Base-by-base conservation (phyloP, 2,329 filamentous ascomycete genomes). In the Aphanocladium album region DNA sequence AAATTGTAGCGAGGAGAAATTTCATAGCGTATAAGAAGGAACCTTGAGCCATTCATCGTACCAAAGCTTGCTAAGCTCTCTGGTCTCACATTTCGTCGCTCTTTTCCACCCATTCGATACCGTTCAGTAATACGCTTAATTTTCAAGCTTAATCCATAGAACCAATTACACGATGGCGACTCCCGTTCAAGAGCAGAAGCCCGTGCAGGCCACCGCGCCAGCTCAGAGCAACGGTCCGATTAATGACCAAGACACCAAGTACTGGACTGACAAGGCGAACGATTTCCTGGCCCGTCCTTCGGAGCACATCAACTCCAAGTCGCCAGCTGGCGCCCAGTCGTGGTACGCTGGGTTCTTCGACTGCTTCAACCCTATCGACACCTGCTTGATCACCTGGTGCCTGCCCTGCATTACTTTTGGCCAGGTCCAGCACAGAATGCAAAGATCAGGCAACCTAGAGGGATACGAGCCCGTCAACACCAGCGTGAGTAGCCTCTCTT, bases 401-500 rank as follows among this genome's bases (percentile, higher is more conserved):
- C 63, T 79, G 27, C 79, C 79, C 1, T 81, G 79, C 63, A 70
- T 80, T 35, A 79, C 77, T 37, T 81, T 80, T 53, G 78, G 78
- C 68, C 79, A 77, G 74, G 79, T 77, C 2, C 69, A 79, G 60
- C 78, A 81, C 64, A 75, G 78, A 21, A 66, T 80, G 12, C 71
- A 69, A 61, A 76, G 76, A 69, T 71, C 74, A 27, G 71, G 67
- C 39, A 72, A 69, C 60, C 73, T 80, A 8, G 63, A 74, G 19
- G 78, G 76, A 16, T 81, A 78, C 37, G 75, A 80, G 71, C 72
- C 76, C 35, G 69, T 79, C 66, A 80, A 81, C 70, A 78, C 76
- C 14, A 74, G 75, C 37, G 79, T 80, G 71, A 27, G 77, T 71
- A 9, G 2, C 49, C 12, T 12, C 9, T 8, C 11, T 17, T 25